Conservation (phyloP, 2,329 filamentous ascomycete species). For the Diaporthe citri region DNA sequence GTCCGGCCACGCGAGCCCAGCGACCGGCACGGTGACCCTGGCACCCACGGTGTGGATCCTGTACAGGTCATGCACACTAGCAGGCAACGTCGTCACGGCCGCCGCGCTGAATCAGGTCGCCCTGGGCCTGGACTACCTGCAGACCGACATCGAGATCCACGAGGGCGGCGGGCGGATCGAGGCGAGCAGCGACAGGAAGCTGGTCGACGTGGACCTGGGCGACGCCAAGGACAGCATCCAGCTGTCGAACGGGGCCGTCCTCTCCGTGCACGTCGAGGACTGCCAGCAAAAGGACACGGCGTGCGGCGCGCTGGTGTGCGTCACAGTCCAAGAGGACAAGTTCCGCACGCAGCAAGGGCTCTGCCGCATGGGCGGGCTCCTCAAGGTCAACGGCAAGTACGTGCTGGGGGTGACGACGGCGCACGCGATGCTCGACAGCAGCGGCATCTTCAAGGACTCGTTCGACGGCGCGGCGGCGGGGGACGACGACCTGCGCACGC, state of each 20-base stretch:
- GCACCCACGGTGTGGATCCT: conserved; percentile 36
- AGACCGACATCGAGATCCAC: conserved; percentile 33
- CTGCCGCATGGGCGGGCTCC: conserved; percentile 35
- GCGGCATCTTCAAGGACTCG: conserved; percentile 32
- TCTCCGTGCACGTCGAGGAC: conserved; percentile 33
- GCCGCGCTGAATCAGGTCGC: conserved; percentile 29
- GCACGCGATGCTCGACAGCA: conserved; percentile 37
- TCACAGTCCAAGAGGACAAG: conserved; percentile 11
- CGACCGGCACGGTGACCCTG: conserved; percentile 12
- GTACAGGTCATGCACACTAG: neutral
- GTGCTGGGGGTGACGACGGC: conserved; percentile 35
- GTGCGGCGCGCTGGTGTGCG: conserved; percentile 36
- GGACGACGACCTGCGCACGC: conserved; percentile 14
- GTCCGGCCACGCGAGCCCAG: conserved; percentile 22
- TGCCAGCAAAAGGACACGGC: conserved; percentile 2
- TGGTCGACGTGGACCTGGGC: conserved; percentile 18
- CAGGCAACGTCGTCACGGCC: neutral
- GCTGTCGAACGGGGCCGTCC: conserved; percentile 21
- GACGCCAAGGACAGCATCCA: conserved; percentile 29
- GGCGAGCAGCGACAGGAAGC: conserved; percentile 25
- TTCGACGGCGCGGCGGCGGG: neutral
- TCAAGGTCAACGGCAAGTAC: conserved; percentile 37
- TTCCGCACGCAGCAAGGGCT: conserved; percentile 14
- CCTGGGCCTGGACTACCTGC: conserved; percentile 27
- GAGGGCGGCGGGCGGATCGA: conserved; percentile 34